A percentile compares a stretch with the other conserved stretches of the same genome.
Evolutionary conservation across 202 grass and related monocot genomes (phyloP).

Genomic region (Eragrostis tef): DNA sequence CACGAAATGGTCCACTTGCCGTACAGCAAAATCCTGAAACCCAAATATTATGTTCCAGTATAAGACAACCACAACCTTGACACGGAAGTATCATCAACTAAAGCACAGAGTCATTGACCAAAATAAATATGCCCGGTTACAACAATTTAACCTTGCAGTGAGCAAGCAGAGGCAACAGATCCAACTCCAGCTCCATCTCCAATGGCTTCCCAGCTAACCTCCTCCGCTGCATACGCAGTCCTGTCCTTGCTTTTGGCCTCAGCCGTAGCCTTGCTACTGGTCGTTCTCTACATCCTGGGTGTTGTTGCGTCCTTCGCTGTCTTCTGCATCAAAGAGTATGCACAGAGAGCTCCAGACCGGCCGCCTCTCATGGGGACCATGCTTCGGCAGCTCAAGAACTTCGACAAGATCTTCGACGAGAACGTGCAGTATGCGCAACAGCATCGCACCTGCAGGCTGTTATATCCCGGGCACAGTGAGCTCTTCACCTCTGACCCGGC

Average conservation of each 20-base stretch:
- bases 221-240: not conserved
- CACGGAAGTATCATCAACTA: not conserved
- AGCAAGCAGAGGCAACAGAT: conserved; percentile 2
- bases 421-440: conserved; percentile 38
- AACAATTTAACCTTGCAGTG: not conserved
- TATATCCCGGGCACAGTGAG: conserved; percentile 52
- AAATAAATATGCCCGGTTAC: not conserved
- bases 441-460: conserved; percentile 56
- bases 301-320: conserved; percentile 39
- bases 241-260: conserved; percentile 35
- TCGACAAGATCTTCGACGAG: conserved; percentile 56
- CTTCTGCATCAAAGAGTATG: conserved; percentile 41
- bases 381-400: conserved; percentile 57
- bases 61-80: too few relatives aligned
- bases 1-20: too few relatives aligned
- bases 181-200: conserved; percentile 7
- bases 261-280: conserved; percentile 10
- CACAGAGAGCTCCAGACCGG: conserved; percentile 23
- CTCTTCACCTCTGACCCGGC: conserved; percentile 59
- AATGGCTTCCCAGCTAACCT: conserved; percentile 42
- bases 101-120: not conserved
- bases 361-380: conserved; percentile 59
- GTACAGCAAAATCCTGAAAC: too few relatives aligned
- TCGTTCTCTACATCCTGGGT: conserved; percentile 47
- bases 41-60: too few relatives aligned